These are phyloP conservation scores for Botrytis hyacinthi DNA, from an alignment of 2,329 filamentous ascomycete species.

Conservation along the genomic window DNA sequence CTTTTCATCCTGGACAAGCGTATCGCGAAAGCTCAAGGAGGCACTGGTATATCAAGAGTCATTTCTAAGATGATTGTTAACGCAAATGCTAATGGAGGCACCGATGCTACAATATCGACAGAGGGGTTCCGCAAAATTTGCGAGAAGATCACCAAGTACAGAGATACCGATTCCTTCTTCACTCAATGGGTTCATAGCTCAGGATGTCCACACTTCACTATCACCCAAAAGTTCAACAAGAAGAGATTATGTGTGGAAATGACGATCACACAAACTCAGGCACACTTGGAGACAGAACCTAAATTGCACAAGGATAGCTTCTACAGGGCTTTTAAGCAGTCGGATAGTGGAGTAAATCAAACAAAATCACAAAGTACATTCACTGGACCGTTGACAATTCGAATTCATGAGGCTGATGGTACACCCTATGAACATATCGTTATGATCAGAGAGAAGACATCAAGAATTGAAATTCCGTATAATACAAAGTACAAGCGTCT, in stretches of 20 bases:
- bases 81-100: constrained; percentile 76
- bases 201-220: constrained; percentile 83
- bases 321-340: constrained; percentile 80
- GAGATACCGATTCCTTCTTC: constrained; percentile 81
- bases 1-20: constrained; percentile 92
- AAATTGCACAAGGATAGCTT: constrained; percentile 71
- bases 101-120: constrained; percentile 65
- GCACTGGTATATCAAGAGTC: constrained; percentile 75
- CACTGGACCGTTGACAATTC: constrained; percentile 93
- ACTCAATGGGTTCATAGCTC: constrained; percentile 87
- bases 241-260: constrained; percentile 95
- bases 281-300: constrained; percentile 48
- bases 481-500: constrained; percentile 99
- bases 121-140: constrained; percentile 78
- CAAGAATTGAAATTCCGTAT: constrained; percentile 92
- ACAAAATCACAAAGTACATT: constrained; percentile 76
- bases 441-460: constrained; percentile 83
- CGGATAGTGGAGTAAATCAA: constrained; percentile 64
- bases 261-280: constrained; percentile 72
- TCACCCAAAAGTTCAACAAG: constrained; percentile 92
- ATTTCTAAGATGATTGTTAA: constrained; percentile 83
- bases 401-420: constrained; percentile 96
- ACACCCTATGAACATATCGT: constrained; percentile 98
- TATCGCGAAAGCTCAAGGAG: constrained; percentile 82
- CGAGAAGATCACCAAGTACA: constrained; percentile 83